Conservation (phyloP, 495 filamentous ascomycete species). For the Rhypophila decipiens region DNA sequence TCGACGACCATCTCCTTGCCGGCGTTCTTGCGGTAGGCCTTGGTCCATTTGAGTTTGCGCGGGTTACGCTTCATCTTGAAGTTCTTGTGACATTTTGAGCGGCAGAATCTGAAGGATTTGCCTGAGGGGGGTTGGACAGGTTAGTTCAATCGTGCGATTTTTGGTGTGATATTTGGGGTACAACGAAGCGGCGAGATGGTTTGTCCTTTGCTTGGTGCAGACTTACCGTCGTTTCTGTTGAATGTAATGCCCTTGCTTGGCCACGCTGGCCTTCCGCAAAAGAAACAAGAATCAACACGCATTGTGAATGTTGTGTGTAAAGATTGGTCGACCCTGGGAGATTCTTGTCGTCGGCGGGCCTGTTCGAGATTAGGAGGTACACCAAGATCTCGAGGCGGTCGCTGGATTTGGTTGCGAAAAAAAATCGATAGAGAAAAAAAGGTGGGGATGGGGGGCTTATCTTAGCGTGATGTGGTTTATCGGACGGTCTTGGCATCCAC, state of each 20-base stretch:
- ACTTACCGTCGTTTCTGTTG: constrained; percentile 61
- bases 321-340: background rate
- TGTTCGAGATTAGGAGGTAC: too few relatives aligned
- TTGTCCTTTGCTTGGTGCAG: background rate
- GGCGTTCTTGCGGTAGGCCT: constrained; percentile 67
- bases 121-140: too few relatives aligned
- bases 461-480: too few relatives aligned
- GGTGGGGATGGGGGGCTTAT: constrained; percentile 1
- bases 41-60: constrained; percentile 80
- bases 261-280: constrained; percentile 79
- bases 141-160: too few relatives aligned
- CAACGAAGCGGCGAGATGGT: background rate
- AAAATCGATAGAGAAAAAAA: background rate
- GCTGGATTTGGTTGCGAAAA: background rate
- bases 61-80: constrained; percentile 97
- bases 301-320: constrained; percentile 24
- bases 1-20: constrained; percentile 95
- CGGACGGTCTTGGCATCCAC: too few relatives aligned
- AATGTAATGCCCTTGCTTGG: constrained; percentile 82
- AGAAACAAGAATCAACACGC: constrained; percentile 77
- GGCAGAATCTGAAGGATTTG: constrained; percentile 66
- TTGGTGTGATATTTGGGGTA: background rate
- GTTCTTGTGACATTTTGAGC: constrained; percentile 92
- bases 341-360: constrained; percentile 6
- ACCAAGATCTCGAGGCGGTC: background rate